phyloP scores from a whole-genome alignment of 805 yeast genomes.

The Tetrapisispora fleetii region DNA sequence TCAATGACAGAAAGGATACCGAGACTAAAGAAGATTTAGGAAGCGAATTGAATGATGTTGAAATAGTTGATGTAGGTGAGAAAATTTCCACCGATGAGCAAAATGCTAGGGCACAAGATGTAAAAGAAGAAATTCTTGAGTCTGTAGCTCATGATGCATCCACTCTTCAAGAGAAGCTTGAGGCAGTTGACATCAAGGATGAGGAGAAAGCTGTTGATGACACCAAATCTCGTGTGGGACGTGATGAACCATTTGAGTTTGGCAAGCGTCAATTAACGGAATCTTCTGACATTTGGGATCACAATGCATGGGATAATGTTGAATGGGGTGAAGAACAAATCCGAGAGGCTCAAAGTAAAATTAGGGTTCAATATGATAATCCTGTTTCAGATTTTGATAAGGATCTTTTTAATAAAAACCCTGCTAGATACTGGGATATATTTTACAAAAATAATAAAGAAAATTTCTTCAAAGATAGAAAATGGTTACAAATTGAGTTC shows the following conservation, averaged over 20 bases:
- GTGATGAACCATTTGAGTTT: conserved; percentile 84
- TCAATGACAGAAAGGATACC: conserved; percentile 1
- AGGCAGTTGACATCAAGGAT: background rate
- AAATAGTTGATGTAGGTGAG: conserved; percentile 3
- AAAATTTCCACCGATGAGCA: conserved; percentile 2
- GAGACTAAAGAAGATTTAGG: conserved; percentile 1
- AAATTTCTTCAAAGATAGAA: conserved; percentile 92
- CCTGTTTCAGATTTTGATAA: conserved; percentile 90
- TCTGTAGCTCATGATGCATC: conserved; percentile 19
- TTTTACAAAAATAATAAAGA: conserved; percentile 85
- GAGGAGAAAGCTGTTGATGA: conserved; percentile 5
- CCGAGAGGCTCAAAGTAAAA: conserved; percentile 60
- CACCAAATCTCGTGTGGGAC: conserved; percentile 43
- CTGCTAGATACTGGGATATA: conserved; percentile 91
- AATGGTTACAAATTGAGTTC: conserved; percentile 92
- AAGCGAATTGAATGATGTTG: conserved; percentile 2
- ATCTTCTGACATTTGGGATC: conserved; percentile 77
- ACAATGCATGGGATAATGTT: conserved; percentile 92
- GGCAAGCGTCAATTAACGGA: conserved; percentile 73
- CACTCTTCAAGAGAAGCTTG: conserved; percentile 7
- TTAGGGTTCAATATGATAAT: conserved; percentile 59
- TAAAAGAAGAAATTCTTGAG: conserved; percentile 16
- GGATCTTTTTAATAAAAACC: conserved; percentile 65
- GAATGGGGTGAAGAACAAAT: conserved; percentile 94
- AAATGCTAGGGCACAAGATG: conserved; percentile 16